Evolutionary conservation across 768 basidiomycete genomes (phyloP), one percentile per base, ranked within the genome.

Genomic region (Cystoderma amianthinum): DNA sequence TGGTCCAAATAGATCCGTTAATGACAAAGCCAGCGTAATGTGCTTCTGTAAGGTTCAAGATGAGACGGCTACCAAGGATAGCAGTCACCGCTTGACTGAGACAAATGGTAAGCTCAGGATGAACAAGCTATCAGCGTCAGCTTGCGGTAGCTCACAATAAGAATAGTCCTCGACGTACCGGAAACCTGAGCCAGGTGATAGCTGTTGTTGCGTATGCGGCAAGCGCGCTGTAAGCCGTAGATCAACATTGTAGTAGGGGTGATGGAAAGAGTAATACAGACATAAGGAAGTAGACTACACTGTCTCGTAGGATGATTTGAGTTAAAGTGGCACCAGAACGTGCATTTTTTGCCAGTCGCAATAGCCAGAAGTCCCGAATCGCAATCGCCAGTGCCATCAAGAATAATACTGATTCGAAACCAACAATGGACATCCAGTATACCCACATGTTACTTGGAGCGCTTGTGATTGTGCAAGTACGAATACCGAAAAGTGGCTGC

Each of bases 21-120:
- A n/a, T n/a, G n/a, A 28, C n/a, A 28, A 28, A 28, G 25, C n/a
- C 25, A 7, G 25, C n/a, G 16, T 57, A 53, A 42, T 50, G 58
- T 6, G 56, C 57, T 25, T 55, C 41, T 37, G 48, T 53, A 7
- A 62, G 55, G 44, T 62, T 61, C 34, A 62, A 53, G 38, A 62
- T 51, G 20, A 62, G 44, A 38, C 58, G 51, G 24, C 52, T 55
- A 9, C 57, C 53, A 44, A 55, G 49, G 19, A 60, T 49, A 12
- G 52, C 52, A 9, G 53, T 57, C 18, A 52, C 34, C 19, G 55
- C 32, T 36, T 52, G 54, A 4, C 56, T 44, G 34, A 59, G 45
- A 35, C 43, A 48, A 4, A 48, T 47, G 4, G 60, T 55, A 24
- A 61, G 46, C 12, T 50, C 50, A 30, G 53, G 53, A 41, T 56